Evolutionary conservation across 441 rosid genomes (phyloP), one percentile per base, ranked within the genome.

Genomic region (Pelargonium citronellum): DNA sequence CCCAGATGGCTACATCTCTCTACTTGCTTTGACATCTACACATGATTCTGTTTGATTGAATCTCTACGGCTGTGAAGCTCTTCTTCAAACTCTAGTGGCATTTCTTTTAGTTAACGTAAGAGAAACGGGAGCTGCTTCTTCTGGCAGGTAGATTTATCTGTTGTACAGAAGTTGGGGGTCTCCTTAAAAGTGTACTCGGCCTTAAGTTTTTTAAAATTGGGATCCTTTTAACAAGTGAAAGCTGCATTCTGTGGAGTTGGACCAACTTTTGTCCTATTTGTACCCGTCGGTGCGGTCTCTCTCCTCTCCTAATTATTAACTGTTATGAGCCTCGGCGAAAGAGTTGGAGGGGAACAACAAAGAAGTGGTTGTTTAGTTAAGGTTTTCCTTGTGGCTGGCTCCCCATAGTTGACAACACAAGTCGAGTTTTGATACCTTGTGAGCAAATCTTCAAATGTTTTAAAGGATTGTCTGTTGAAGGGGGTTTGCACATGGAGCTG

Each of bases 11-110:
- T 37, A 37, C 41, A 37, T 37, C 7, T 37, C 41, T 37, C 5
- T 8, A 5, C 6, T 7, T 8, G 5, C 6, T 8, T 1, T n/a
- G n/a, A 69, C 89, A 64, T 83, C 78, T 77, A 73, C 83, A 75
- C 81, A 83, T 83, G 89, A 86, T 78, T 83, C 88, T 87, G 82
- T 80, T 83, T 87, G 83, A 79, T 78, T 81, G 85, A 69, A 75
- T 81, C 84, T 81, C 86, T 74, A 75, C 81, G 15, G 87, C 83
- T 77, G 78, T 81, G 86, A 80, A 77, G 80, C 75, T 71, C 70
- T 82, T 72, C 75, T 78, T 73, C 83, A 74, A 73, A 79, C 67
- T 79, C 72, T 77, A 71, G 70, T 79, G 83, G 85, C 79, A 70
- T 74, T 74, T 79, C 46, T 80, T 87, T 81, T 82, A 75, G 74